Conservation (phyloP, 2,329 filamentous ascomycete genomes). For the Colletotrichum aenigma region DNA sequence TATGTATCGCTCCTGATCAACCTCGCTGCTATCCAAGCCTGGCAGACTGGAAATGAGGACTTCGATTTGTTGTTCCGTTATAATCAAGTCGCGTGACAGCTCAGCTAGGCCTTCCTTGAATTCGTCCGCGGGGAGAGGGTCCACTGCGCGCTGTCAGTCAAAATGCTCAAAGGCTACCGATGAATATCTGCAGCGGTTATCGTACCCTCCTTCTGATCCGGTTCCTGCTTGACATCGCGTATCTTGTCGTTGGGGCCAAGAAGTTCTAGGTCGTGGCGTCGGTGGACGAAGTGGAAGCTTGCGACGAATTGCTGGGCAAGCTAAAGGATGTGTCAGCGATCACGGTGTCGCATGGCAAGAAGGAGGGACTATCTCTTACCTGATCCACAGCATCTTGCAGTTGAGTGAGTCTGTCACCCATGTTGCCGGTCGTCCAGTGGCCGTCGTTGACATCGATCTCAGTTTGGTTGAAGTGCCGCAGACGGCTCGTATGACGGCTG, state of each 20-base stretch:
- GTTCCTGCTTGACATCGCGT: constrained; percentile 60
- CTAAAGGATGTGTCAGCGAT: constrained; percentile 39
- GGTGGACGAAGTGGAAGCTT: constrained; percentile 68
- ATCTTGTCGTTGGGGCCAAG: constrained; percentile 64
- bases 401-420: constrained; percentile 81
- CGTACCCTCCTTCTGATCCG: constrained; percentile 55
- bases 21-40: constrained; percentile 78
- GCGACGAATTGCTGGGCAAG: constrained; percentile 73
- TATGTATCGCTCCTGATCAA: constrained; percentile 73
- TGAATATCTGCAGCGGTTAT: background rate
- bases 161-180: background rate
- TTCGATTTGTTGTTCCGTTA: constrained; percentile 86
- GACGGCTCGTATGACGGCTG: background rate
- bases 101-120: constrained; percentile 74
- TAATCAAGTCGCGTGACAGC: constrained; percentile 75
- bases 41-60: constrained; percentile 75
- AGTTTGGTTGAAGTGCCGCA: background rate
- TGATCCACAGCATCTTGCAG: constrained; percentile 86
- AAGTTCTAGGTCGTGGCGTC: constrained; percentile 69
- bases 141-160: constrained; percentile 45
- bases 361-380: constrained; percentile 46
- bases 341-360: background rate
- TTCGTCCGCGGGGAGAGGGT: constrained; percentile 65
- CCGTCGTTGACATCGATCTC: background rate
- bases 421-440: constrained; percentile 35